These are phyloP conservation scores for Lasiodiplodia sp. DNA, from an alignment of 2,329 filamentous ascomycete species.

Conservation along the genomic window DNA sequence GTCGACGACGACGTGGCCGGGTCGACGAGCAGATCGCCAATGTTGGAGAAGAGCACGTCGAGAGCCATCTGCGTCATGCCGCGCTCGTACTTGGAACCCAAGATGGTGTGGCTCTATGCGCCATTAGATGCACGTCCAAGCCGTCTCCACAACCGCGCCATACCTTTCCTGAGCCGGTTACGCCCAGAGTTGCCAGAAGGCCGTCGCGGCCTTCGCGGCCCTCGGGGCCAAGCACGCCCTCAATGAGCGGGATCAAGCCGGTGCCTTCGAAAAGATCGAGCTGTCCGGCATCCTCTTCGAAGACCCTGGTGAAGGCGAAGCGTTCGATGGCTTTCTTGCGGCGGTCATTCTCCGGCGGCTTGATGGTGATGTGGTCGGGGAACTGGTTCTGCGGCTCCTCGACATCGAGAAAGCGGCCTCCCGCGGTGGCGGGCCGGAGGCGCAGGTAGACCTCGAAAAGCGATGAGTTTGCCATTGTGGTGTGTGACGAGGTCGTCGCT, in stretches of 20 bases:
- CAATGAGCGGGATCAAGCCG: slow-evolving; percentile 75
- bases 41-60: slow-evolving; percentile 85
- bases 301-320: slow-evolving; percentile 93
- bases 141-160: background rate
- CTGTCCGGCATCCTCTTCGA: slow-evolving; percentile 85
- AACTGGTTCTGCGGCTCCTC: slow-evolving; percentile 59
- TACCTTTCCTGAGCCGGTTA: slow-evolving; percentile 97
- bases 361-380: slow-evolving; percentile 60
- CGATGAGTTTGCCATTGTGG: slow-evolving; percentile 54
- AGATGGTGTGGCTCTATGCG: slow-evolving; percentile 86
- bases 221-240: slow-evolving; percentile 77
- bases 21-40: slow-evolving; percentile 75
- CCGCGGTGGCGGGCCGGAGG: slow-evolving; percentile 61
- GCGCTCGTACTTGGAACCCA: slow-evolving; percentile 85
- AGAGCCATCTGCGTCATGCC: slow-evolving; percentile 91
- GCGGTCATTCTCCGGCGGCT: slow-evolving; percentile 76
- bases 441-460: slow-evolving; percentile 94
- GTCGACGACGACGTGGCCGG: slow-evolving; percentile 62
- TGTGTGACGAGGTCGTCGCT: slow-evolving; percentile 9
- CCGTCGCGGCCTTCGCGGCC: slow-evolving; percentile 86
- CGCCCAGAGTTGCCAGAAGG: slow-evolving; percentile 87
- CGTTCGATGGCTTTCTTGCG: slow-evolving; percentile 88
- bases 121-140: background rate
- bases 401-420: slow-evolving; percentile 79
- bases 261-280: slow-evolving; percentile 86